Conservation (phyloP, 2,329 filamentous ascomycete species). For the Plectosphaerella sp. region DNA sequence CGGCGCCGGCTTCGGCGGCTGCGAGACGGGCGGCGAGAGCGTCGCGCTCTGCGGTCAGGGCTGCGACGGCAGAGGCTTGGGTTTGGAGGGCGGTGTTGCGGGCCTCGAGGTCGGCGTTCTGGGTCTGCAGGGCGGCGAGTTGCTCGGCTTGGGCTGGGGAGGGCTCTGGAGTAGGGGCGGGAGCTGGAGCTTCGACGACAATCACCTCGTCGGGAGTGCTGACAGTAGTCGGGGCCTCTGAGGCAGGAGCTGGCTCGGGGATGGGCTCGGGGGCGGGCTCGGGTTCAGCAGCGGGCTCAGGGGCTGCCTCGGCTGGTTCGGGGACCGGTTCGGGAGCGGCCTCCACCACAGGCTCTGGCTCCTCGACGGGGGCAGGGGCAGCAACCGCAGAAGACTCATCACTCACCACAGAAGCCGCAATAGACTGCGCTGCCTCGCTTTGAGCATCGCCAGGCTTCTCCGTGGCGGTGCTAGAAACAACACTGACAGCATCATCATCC, state of each 20-base stretch:
- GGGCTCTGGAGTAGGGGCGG: background rate
- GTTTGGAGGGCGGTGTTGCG: constrained; percentile 11
- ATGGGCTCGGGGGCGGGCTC: background rate
- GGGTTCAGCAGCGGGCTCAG: background rate
- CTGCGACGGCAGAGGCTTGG: constrained; percentile 5
- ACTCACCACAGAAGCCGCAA: background rate
- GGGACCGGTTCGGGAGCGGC: background rate
- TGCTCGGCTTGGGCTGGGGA: background rate
- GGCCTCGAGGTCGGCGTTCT: constrained; percentile 10
- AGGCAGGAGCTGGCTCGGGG: background rate
- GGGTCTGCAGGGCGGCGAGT: constrained; percentile 1
- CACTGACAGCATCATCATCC: background rate
- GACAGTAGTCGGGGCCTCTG: background rate
- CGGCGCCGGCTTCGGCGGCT: constrained; percentile 6
- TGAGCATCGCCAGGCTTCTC: background rate
- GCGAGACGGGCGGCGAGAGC: constrained; percentile 3
- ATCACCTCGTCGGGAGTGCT: background rate
- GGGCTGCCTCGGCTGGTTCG: background rate
- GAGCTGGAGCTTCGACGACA: background rate
- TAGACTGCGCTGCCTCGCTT: background rate
- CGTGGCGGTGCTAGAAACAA: background rate
- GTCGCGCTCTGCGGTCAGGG: constrained; percentile 10
- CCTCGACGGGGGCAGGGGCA: background rate
- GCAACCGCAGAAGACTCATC: background rate
- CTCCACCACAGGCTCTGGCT: constrained; percentile 1